Evolutionary conservation across 176 grass and related monocot genomes (phyloP), one percentile per base, ranked within the genome.

Genomic region (Poa pratensis): DNA sequence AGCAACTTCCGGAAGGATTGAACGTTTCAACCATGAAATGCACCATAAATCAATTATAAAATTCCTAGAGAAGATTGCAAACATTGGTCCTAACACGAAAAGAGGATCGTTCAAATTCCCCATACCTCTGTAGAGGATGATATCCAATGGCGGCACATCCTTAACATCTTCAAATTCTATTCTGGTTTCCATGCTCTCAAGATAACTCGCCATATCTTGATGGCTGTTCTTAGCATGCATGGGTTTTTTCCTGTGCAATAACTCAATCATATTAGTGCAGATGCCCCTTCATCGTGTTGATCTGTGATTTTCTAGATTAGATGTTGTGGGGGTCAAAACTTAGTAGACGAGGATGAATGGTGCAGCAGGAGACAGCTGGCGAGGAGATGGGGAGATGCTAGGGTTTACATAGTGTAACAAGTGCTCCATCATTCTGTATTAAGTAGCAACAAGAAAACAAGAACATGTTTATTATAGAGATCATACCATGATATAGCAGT

Each of bases 81-180:
- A 63, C 4, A 11, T 27, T 12, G 34, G 63, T 35, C 30, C 27
- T 7, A 66, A 66, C 63, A 66, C 63, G 9, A 66, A 66, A 34
- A 34, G 28, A 34, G 18, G 62, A 32, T 18, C 16, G 2, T 66
- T 15, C 63, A 66, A 66, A 66, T 66, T 66, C 63, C 15, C 16
- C 27, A 34, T 66, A 66, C 63, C 63, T 66, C 27, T 66, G 28
- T 66, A 66, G 15, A 66, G 15, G 63, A 66, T 66, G 28, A 66
- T 66, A 66, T 34, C 28, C 63, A 66, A 66, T 18, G 63, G 63
- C 27, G 28, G 63, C 27, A 66, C 7, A 34, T 18, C 15, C 28
- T 66, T 35, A 34, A 34, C 63, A 18, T 18, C 7, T 34, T 66
- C 14, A 3, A 18, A 18, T 66, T 66, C 16, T 16, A 0, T 65